Base-by-base conservation (phyloP, 2,329 filamentous ascomycete genomes). In the Fusarium algeriense region DNA sequence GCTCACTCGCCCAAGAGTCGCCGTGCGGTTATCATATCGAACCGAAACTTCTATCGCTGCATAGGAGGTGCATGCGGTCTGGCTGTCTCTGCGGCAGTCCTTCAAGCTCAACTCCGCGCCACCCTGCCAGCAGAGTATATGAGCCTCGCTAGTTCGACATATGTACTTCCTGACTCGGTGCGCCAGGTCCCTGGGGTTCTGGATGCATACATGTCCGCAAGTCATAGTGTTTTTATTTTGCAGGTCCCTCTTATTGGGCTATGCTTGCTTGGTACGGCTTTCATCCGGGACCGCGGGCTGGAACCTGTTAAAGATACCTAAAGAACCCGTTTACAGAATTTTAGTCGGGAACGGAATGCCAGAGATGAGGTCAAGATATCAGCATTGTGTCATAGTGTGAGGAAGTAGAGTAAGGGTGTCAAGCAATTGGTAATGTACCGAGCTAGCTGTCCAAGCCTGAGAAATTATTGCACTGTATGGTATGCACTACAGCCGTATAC, bases 31-130 rank as follows among this genome's bases (percentile, higher is more conserved):
- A 63, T 63, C 0, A 63, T 63, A 5, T 63, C 56, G 0, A 63
- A 63, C 3, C 26, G 60, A 4, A 63, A 62, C 6, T 63, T 62
- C 9, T 63, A 63, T 19, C 56, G 60, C 1, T 63, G 60, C 2
- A 63, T 63, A 2, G 60, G 60, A 4, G 56, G 60, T 0, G 56
- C 56, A 4, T 63, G 60, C 0, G 60, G 60, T 5, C 37, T 63
- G 7, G 56, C 60, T 8, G 7, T 63, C 17, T 63, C 60, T 0
- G 60, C 60, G 0, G 56, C 60, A 10, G 60, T 63, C 0, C 60
- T 62, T 0, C 44, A 63, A 38, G 56, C 60, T 0, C 56, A 48
- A 10, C 0, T 63, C 2, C 59, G 60, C 6, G 60, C 23, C 1
- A 44, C 44, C 9, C n/a, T 63, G 1, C 60, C 60, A 4, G 5